Conservation (phyloP, 2,329 filamentous ascomycete species). For the Sarocladium oryzae region DNA sequence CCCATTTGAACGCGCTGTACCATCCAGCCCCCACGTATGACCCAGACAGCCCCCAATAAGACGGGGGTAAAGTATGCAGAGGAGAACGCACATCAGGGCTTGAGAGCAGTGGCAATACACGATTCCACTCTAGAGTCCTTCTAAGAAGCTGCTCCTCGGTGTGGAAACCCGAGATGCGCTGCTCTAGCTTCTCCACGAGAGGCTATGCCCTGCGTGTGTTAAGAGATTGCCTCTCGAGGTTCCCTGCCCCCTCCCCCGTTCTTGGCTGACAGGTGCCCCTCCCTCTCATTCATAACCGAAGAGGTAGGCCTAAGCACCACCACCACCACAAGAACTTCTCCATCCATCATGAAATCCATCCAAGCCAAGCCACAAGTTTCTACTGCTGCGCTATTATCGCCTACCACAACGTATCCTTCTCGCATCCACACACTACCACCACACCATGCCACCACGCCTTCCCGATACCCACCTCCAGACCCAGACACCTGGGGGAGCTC, state of each 20-base stretch:
- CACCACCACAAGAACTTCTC: neutral
- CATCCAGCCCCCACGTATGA: neutral
- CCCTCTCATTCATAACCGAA: neutral
- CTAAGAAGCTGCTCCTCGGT: neutral
- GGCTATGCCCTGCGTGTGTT: neutral
- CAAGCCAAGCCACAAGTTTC: too few species aligned
- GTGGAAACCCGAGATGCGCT: slow-evolving; percentile 2
- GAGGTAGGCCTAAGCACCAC: neutral
- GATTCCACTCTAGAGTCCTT: neutral
- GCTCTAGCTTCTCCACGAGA: neutral
- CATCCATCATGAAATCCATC: neutral
- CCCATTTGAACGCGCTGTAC: too few species aligned
- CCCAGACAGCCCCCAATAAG: neutral
- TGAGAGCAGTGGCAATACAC: too few species aligned
- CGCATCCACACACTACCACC: neutral
- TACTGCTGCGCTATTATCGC: neutral
- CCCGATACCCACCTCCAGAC: slow-evolving; percentile 1
- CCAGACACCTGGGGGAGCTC: slow-evolving; percentile 3
- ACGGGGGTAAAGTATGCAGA: neutral
- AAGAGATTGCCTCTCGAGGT: neutral
- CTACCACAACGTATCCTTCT: neutral
- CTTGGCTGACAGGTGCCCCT: too few species aligned
- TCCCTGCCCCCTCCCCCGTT: neutral
- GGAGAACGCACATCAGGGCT: too few species aligned
- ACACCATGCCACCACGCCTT: neutral